Conservation (phyloP, 2,329 filamentous ascomycete species). For the Penicillium sp. region DNA sequence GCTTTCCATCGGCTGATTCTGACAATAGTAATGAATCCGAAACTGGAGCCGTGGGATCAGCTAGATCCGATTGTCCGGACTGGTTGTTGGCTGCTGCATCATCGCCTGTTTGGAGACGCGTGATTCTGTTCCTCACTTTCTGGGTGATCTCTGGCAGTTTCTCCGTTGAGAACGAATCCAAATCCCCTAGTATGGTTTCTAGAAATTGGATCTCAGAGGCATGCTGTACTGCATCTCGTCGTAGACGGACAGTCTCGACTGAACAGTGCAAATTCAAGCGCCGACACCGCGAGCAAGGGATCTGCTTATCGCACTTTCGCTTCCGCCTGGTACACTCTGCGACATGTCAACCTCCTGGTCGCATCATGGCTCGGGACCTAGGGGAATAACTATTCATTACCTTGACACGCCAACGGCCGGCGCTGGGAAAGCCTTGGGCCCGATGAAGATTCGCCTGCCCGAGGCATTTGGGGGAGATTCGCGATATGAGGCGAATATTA, state of each 20-base stretch:
- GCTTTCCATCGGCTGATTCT: constrained; percentile 7
- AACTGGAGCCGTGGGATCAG: neutral
- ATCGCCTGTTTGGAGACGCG: constrained; percentile 25
- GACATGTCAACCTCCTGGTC: constrained; percentile 12
- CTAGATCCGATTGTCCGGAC: neutral
- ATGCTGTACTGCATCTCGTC: constrained; percentile 29
- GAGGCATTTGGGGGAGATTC: constrained; percentile 22
- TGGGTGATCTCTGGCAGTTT: constrained; percentile 7
- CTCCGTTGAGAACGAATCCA: constrained; percentile 19
- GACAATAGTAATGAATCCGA: neutral
- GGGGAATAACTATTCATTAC: constrained; percentile 12
- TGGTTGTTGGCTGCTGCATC: constrained; percentile 6
- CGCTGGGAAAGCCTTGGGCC: constrained; percentile 28
- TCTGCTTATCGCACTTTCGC: constrained; percentile 31
- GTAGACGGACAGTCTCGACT: constrained; percentile 29
- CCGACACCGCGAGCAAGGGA: constrained; percentile 29
- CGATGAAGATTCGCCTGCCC: constrained; percentile 12
- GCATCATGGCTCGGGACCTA: neutral
- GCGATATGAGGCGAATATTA: neutral
- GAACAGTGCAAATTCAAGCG: constrained; percentile 29
- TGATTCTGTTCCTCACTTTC: constrained; percentile 25
- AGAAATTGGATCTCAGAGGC: constrained; percentile 33
- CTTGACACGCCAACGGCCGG: constrained; percentile 29
- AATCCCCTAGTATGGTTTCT: constrained; percentile 23
- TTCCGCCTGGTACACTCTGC: constrained; percentile 33